Evolutionary conservation across 768 basidiomycete genomes (phyloP), one percentile per base, ranked within the genome.

Genomic region (Cystobasidium onofrii): DNA sequence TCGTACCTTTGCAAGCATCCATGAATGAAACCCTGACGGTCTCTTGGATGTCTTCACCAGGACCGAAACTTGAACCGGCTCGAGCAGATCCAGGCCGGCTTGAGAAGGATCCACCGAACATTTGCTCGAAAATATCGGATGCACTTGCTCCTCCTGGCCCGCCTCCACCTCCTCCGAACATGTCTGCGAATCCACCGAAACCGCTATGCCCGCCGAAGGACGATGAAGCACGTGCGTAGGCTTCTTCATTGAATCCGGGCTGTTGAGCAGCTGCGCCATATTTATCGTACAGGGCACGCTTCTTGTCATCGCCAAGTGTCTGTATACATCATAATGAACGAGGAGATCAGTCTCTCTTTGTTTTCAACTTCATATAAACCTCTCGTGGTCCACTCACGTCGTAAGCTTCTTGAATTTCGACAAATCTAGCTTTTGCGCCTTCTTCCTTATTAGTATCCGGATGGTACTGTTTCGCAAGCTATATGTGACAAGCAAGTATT

Each of bases 401-500:
- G 83, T 98, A 99, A 13, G 96, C 96, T 78, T 88, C 86, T 80
- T 98, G 96, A 73, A 98, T 97, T 81, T 99, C 95, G 20, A 94
- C 85, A 81, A 99, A 99, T 80, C 90, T 91, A 75, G 90, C 90
- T 77, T 91, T 88, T 0, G 95, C 91, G 60, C 84, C 85, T 78
- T 91, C 90, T 82, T 95, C 91, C 50, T 92, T 90, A 82, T 93
- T 98, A 15, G 93, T 93, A 80, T 99, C 96, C 0, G 96, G 96
- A 81, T 99, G 96, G 79, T 90, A 96, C 84, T 98, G 95, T 75
- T 95, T 90, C 20, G 96, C 96, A 76, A 99, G 89, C 95, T 96
- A 23, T 18, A 9, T 31, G 27, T 25, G 33, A 6, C 54, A 29
- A 27, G 57, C 23, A 36, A 29, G 9, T n/a, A 15, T n/a, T 7